Evolutionary conservation across 495 filamentous ascomycete genomes (phyloP).

Genomic region (Podospora pseudocomata): DNA sequence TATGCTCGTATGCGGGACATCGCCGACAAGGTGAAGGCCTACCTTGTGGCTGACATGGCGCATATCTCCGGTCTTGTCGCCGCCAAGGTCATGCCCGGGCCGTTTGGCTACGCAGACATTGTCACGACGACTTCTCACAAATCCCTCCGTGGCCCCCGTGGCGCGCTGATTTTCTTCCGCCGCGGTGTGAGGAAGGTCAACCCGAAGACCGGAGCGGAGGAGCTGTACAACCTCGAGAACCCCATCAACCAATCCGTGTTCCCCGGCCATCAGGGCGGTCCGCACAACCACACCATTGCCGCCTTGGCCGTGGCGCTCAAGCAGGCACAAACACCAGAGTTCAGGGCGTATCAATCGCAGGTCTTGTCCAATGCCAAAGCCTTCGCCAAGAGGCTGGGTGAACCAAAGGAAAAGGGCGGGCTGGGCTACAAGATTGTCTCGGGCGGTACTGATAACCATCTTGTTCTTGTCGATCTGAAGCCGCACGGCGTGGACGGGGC

Average conservation of each 20-base stretch:
- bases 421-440: constrained; percentile 88
- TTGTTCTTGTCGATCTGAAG: constrained; percentile 93
- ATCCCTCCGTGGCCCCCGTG: constrained; percentile 87
- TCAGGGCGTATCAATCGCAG: constrained; percentile 81
- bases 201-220: constrained; percentile 76
- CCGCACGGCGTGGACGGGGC: constrained; percentile 85
- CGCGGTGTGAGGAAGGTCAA: constrained; percentile 82
- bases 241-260: constrained; percentile 97
- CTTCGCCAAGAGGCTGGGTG: constrained; percentile 69
- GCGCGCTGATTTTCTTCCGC: constrained; percentile 97
- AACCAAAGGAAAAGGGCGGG: constrained; percentile 66
- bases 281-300: constrained; percentile 98
- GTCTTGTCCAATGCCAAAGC: constrained; percentile 86
- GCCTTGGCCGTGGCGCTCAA: constrained; percentile 89
- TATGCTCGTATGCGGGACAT: constrained; percentile 85
- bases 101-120: constrained; percentile 86
- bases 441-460: constrained; percentile 94
- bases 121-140: constrained; percentile 99
- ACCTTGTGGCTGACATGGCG: constrained; percentile 94
- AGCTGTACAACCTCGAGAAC: constrained; percentile 85
- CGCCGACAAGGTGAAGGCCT: constrained; percentile 84
- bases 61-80: constrained; percentile 94
- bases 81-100: constrained; percentile 80
- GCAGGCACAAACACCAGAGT: constrained; percentile 86
- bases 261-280: constrained; percentile 97